Percentiles rank a stretch among this genome's conserved stretches.
phyloP scores from a whole-genome alignment of 83 land plant species.

The Picea abies region DNA sequence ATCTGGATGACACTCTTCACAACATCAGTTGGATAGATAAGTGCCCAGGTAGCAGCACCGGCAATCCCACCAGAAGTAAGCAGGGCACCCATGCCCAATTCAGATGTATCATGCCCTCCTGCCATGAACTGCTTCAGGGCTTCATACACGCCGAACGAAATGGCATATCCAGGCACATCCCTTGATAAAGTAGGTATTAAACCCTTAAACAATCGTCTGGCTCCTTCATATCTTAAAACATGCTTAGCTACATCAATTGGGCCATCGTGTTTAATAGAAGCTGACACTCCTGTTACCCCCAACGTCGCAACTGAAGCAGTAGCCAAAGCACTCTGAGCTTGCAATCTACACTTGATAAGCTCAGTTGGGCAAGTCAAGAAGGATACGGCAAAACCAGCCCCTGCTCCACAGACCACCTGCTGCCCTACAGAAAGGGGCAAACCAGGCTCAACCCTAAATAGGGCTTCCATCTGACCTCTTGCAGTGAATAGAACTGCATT shows the following conservation, averaged over 20 bases:
- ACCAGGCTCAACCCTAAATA: constrained; percentile 31
- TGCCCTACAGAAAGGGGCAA: constrained; percentile 27
- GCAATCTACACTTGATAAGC: constrained; percentile 45
- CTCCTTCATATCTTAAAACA: constrained; percentile 42
- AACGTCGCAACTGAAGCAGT: constrained; percentile 20
- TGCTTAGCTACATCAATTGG: constrained; percentile 52
- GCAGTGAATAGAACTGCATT: constrained; percentile 57
- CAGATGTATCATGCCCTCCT: constrained; percentile 41
- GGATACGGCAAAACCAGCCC: constrained; percentile 49
- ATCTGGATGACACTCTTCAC: constrained; percentile 59
- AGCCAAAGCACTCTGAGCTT: constrained; percentile 51
- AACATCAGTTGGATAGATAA: constrained; percentile 53
- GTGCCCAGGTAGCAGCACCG: constrained; percentile 41
- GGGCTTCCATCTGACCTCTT: constrained; percentile 52
- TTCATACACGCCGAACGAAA: constrained; percentile 48
- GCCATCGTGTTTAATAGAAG: constrained; percentile 31
- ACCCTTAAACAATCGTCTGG: constrained; percentile 45
- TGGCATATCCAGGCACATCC: constrained; percentile 58
- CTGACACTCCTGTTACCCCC: constrained; percentile 9
- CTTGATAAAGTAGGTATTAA: constrained; percentile 46
- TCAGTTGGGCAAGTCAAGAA: constrained; percentile 50
- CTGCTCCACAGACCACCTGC: constrained; percentile 42
- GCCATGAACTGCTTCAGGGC: constrained; percentile 41
- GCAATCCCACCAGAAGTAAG: constrained; percentile 45
- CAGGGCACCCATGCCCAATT: constrained; percentile 30